These are phyloP conservation scores for Torulaspora quercuum DNA, from an alignment of 805 yeast genomes.

Conservation along the genomic window DNA sequence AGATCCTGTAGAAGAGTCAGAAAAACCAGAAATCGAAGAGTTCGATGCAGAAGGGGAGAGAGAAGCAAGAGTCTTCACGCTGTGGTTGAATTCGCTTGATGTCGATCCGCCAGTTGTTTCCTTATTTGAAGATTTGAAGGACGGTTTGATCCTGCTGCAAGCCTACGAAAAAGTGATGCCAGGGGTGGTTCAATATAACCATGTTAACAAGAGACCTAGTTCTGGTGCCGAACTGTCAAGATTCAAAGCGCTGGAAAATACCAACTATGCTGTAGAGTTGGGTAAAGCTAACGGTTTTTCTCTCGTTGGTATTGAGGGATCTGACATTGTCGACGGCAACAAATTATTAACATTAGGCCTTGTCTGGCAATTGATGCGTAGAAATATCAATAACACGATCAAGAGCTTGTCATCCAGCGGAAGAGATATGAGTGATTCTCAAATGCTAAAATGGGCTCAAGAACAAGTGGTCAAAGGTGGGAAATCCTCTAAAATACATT, in stretches of 20 bases:
- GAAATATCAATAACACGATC: conserved; percentile 85
- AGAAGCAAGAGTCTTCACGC: conserved; percentile 96
- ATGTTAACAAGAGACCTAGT: conserved; percentile 79
- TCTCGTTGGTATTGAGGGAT: conserved; percentile 95
- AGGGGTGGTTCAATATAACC: conserved; percentile 76
- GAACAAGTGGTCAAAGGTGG: conserved; percentile 83
- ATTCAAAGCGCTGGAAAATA: conserved; percentile 93
- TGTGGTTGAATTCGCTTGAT: conserved; percentile 95
- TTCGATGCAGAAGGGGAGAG: conserved; percentile 99
- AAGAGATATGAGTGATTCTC: conserved; percentile 73
- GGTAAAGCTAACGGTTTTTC: conserved; percentile 93
- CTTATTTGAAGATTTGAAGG: conserved; percentile 90
- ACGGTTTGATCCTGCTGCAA: conserved; percentile 82
- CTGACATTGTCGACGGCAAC: conserved; percentile 93
- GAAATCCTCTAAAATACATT: conserved; percentile 64
- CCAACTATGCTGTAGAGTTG: conserved; percentile 96
- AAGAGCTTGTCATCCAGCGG: conserved; percentile 68
- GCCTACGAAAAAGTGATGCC: conserved; percentile 96
- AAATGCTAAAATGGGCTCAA: conserved; percentile 93
- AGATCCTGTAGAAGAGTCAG: conserved; percentile 89
- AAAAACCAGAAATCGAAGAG: conserved; percentile 91
- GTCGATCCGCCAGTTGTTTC: conserved; percentile 93
- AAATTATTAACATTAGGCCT: conserved; percentile 84
- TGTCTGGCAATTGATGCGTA: conserved; percentile 98
- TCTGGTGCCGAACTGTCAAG: conserved; percentile 74